Evolutionary conservation across 148 eudicot species (phyloP).

Genomic region (Fagopyrum tataricum): DNA sequence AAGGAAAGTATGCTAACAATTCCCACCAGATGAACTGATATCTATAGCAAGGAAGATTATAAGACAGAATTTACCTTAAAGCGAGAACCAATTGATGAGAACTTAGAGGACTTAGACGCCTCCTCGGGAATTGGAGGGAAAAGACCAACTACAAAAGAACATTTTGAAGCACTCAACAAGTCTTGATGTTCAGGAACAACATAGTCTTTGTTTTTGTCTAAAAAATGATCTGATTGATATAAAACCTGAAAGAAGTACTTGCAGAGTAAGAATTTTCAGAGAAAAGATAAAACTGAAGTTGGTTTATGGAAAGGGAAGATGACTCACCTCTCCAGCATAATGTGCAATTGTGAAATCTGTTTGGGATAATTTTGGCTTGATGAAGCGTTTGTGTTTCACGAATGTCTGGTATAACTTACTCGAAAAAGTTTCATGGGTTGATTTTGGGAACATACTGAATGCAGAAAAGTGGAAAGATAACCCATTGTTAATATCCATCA

Average conservation of each 20-base stretch:
- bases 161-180: slow-evolving; percentile 77
- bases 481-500: background rate
- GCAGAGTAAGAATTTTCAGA: slow-evolving; percentile 13
- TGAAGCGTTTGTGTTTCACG: slow-evolving; percentile 68
- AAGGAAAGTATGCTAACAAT: slow-evolving; percentile 6
- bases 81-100: slow-evolving; percentile 91
- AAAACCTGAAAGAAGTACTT: slow-evolving; percentile 46
- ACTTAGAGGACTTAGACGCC: slow-evolving; percentile 77
- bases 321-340: slow-evolving; percentile 94
- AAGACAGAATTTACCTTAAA: slow-evolving; percentile 51
- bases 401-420: slow-evolving; percentile 93
- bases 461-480: background rate
- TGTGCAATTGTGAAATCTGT: slow-evolving; percentile 92
- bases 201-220: slow-evolving; percentile 98
- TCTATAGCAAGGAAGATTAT: background rate
- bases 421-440: slow-evolving; percentile 93
- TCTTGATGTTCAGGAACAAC: slow-evolving; percentile 98
- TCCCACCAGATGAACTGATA: background rate
- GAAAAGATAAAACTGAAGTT: background rate
- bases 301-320: slow-evolving; percentile 4
- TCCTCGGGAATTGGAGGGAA: slow-evolving; percentile 79
- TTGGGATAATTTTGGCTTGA: slow-evolving; percentile 90
- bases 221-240: slow-evolving; percentile 82
- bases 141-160: slow-evolving; percentile 75
- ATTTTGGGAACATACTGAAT: slow-evolving; percentile 98